Conservation (phyloP, 176 grass and related monocot species). For the Coix lacrymajobi region DNA sequence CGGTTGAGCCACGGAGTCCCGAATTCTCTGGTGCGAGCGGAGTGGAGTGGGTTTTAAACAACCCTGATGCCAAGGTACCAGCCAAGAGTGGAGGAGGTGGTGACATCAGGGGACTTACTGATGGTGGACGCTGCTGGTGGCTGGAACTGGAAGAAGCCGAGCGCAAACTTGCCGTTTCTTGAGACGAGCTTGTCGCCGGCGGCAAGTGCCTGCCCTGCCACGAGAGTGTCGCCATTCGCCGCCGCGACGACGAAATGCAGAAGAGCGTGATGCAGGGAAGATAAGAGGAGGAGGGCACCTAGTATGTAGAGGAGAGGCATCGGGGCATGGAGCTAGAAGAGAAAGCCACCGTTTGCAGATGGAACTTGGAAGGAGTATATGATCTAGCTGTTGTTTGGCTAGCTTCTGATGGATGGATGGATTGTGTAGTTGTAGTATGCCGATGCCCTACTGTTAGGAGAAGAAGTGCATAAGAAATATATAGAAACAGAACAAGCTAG, state of each 20-base stretch:
- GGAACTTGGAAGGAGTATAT: background rate
- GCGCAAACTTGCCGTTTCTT: constrained; percentile 26
- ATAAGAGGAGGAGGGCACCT: background rate
- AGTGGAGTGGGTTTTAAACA: too few species aligned
- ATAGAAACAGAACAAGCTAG: too few species aligned
- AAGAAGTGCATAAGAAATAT: background rate
- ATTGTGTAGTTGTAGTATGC: too few species aligned
- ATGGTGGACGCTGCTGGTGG: background rate
- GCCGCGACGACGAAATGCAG: background rate
- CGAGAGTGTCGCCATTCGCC: background rate
- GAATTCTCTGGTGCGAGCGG: too few species aligned
- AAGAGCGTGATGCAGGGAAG: background rate
- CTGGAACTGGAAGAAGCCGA: constrained; percentile 43
- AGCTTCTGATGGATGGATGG: too few species aligned
- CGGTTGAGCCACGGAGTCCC: too few species aligned
- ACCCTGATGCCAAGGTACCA: background rate
- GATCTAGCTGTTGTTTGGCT: background rate
- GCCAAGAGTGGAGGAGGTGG: background rate
- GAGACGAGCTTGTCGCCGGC: constrained; percentile 18
- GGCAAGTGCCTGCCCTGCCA: background rate
- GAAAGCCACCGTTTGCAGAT: background rate
- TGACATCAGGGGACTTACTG: background rate
- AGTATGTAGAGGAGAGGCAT: background rate
- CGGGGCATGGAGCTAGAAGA: background rate
- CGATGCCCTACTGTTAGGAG: background rate